Evolutionary conservation across 192 early-diverging fungal genomes (phyloP).

Genomic region (Thamnidium elegans): DNA sequence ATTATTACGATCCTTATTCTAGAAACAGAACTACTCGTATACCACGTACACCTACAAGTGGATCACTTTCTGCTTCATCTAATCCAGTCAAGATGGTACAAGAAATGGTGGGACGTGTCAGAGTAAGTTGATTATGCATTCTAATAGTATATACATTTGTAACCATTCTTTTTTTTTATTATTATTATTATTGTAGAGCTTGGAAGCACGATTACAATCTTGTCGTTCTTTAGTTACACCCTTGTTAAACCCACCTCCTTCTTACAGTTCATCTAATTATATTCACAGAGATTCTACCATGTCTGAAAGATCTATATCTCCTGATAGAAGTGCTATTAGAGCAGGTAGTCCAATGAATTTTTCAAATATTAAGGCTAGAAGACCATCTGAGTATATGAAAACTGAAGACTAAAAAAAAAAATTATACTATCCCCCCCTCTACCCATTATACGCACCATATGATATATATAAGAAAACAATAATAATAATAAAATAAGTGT

Average conservation of each 20-base stretch:
- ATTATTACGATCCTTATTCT: constrained; percentile 29
- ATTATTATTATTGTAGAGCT: constrained; percentile 35
- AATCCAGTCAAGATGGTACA: constrained; percentile 69
- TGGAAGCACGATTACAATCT: constrained; percentile 71
- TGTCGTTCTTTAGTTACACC: constrained; percentile 76
- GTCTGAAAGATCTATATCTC: constrained; percentile 15
- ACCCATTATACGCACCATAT: no score
- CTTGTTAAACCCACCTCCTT: constrained; percentile 55
- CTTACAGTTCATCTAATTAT: constrained; percentile 29
- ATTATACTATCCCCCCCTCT: no score
- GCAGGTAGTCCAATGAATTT: constrained; percentile 26
- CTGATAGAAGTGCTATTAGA: constrained; percentile 19
- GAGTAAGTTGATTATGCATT: constrained; percentile 39
- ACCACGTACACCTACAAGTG: constrained; percentile 16
- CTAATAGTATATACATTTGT: neutral
- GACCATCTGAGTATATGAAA: constrained; percentile 33
- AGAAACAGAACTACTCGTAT: constrained; percentile 25
- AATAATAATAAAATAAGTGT: no score
- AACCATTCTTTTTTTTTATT: neutral
- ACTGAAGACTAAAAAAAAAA: neutral
- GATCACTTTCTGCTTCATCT: constrained; percentile 28
- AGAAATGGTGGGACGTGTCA: constrained; percentile 75
- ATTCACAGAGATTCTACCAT: constrained; percentile 19
- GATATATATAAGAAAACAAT: no score
- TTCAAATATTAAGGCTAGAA: constrained; percentile 30